These are phyloP conservation scores for Apiotrichum brassicae DNA, from an alignment of 1,284 basidiomycete species.

Conservation along the genomic window DNA sequence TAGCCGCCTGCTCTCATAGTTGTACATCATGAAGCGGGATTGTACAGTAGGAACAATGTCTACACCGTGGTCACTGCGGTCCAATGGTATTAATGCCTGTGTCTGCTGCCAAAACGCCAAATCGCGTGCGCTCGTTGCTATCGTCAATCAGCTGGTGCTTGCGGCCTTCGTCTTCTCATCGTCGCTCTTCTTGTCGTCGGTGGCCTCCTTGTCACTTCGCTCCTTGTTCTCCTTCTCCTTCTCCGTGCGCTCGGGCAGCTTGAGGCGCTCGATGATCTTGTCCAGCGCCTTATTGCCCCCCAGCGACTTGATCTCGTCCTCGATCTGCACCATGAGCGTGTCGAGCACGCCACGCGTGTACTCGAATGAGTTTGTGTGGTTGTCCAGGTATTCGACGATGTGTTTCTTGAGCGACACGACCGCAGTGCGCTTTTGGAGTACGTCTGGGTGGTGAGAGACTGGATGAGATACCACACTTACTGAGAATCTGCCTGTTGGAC, in stretches of 20 bases:
- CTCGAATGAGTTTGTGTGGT: constrained; percentile 66
- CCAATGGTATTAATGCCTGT: too few relatives aligned
- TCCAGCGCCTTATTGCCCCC: constrained; percentile 42
- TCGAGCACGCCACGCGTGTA: constrained; percentile 56
- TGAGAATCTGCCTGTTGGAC: constrained; percentile 69
- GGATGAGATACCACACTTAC: constrained; percentile 50
- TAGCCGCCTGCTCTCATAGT: background rate
- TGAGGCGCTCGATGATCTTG: constrained; percentile 31
- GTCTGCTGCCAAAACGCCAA: too few relatives aligned
- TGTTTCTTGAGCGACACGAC: constrained; percentile 72
- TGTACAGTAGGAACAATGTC: constrained; percentile 1
- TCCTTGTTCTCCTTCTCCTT: background rate
- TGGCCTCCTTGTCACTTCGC: background rate
- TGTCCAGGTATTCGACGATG: constrained; percentile 67
- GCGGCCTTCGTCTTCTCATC: too few relatives aligned
- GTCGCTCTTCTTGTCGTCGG: too few relatives aligned
- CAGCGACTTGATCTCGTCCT: constrained; percentile 38
- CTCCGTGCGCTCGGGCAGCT: constrained; percentile 10
- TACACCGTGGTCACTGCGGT: background rate
- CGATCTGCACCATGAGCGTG: constrained; percentile 44
- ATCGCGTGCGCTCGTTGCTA: too few relatives aligned
- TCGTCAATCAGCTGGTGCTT: background rate
- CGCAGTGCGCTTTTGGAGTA: constrained; percentile 77
- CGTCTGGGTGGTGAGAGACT: constrained; percentile 53
- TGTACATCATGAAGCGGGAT: background rate